These are phyloP conservation scores for Solanum pimpinellifolium DNA, from an alignment of 257 asterid genomes.

Conservation along the genomic window DNA sequence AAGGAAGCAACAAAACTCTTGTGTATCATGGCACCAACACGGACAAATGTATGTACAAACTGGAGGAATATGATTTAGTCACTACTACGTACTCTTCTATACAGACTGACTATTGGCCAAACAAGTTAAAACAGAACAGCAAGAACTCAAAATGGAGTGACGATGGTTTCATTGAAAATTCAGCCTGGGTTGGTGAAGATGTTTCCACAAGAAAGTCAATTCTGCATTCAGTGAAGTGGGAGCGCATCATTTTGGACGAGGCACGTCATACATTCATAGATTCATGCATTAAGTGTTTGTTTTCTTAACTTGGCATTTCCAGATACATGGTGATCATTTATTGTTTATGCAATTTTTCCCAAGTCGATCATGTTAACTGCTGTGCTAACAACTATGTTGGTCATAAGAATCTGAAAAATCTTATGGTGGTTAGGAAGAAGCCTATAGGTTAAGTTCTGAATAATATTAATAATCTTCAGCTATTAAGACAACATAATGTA, in stretches of 20 bases:
- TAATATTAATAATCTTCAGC: not conserved
- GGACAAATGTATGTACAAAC: slow-evolving; percentile 1
- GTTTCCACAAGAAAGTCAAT: not conserved
- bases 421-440: not conserved
- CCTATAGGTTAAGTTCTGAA: not conserved
- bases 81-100: not conserved
- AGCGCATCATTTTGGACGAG: not conserved
- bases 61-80: not conserved
- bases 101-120: not conserved
- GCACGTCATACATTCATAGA: not conserved
- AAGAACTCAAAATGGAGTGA: not conserved
- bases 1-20: slow-evolving; percentile 67
- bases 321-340: not conserved
- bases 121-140: not conserved
- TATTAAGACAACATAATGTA: not conserved
- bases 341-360: not conserved
- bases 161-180: not conserved
- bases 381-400: not conserved
- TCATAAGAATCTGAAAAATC: not conserved
- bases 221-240: not conserved
- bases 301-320: not conserved
- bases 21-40: slow-evolving; percentile 74
- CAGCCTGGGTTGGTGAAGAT: not conserved
- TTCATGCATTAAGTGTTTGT: not conserved
- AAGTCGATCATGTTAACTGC: not conserved